Base-by-base conservation (phyloP, 139 green algal genomes). In the Yamagishiella unicocca region DNA sequence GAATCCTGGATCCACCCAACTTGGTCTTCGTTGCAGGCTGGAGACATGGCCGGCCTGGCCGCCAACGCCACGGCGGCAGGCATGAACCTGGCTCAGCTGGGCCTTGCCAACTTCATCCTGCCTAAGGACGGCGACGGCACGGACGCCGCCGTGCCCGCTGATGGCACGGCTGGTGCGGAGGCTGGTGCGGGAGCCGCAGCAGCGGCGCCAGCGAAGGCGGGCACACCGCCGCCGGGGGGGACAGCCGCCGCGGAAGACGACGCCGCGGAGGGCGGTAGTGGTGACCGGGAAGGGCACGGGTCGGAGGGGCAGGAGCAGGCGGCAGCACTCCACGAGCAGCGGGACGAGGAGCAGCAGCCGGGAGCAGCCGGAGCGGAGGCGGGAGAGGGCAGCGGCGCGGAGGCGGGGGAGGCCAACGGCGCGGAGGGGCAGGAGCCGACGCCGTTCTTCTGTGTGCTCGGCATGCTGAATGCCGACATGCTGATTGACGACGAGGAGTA, bases 401-500 rank as follows among this genome's bases (percentile, higher is more conserved):
- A 74, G 31, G 66, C 66, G 66, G 31, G 66, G 66, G 19, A 45
- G 31, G 66, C 25, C 42, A 58, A 58, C 29, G 71, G 43, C n/a
- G 73, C n/a, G 73, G 25, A 7, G 78, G 24, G 27, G 37, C 25
- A 0, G 78, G 22, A 0, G 62, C 62, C 88, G 2, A 94, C 91
- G 9, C 42, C 46, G 37, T 95, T 85, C 74, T 40, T 96, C 74
- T 84, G 71, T 24, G 90, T 96, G 33, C 79, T 84, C 2, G 88
- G 89, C 81, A 96, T 96, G 92, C 85, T 95, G 24, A 93, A 61
- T 0, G 87, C 89, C 3, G 89, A 91, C 6, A 84, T 95, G 74
- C 90, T 96, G 73, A 68, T 38, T 7, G 90, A 95, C 31, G 90
- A 96, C 42, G 84, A 90, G 24, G 93, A 96, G 82, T 96, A 96